These are phyloP conservation scores for Sporothrix brunneoviolacea DNA, from an alignment of 2,329 filamentous ascomycete genomes.

Conservation along the genomic window DNA sequence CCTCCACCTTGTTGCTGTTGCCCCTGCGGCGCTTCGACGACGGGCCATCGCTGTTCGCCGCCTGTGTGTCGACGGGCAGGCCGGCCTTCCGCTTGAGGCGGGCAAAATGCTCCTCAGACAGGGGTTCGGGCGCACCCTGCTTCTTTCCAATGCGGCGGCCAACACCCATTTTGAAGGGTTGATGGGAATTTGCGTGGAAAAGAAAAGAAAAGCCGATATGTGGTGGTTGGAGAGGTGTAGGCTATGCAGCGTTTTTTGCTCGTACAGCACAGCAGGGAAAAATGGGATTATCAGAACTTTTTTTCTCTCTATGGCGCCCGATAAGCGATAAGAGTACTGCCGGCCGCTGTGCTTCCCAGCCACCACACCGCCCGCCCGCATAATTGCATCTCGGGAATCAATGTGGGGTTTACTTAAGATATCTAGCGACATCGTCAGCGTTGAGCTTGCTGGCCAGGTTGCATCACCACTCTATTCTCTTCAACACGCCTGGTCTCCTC, in stretches of 20 bases:
- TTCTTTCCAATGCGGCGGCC: constrained; percentile 85
- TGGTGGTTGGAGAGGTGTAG: no score
- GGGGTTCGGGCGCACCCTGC: constrained; percentile 76
- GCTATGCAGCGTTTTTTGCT: no score
- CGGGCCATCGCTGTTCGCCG: constrained; percentile 37
- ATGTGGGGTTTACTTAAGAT: no score
- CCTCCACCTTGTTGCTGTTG: constrained; percentile 28
- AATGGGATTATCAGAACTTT: no score
- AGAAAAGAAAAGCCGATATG: not conserved
- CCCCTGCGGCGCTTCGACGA: constrained; percentile 53
- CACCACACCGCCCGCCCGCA: constrained; percentile 7
- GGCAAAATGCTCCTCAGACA: constrained; percentile 73
- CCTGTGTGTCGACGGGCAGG: constrained; percentile 53
- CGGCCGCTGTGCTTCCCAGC: not conserved
- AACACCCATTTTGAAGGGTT: constrained; percentile 61
- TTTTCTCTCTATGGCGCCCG: not conserved
- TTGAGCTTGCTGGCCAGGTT: not conserved
- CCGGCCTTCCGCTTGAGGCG: constrained; percentile 80
- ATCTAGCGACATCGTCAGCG: not conserved
- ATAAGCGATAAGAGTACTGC: constrained; percentile 17
- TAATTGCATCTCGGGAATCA: not conserved
- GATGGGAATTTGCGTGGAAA: not conserved
- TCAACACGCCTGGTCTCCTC: no score
- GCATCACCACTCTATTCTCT: no score
- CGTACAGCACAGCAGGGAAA: no score